Evolutionary conservation across 2,329 filamentous ascomycete species (phyloP).

Genomic region (Kalmusia sp.): DNA sequence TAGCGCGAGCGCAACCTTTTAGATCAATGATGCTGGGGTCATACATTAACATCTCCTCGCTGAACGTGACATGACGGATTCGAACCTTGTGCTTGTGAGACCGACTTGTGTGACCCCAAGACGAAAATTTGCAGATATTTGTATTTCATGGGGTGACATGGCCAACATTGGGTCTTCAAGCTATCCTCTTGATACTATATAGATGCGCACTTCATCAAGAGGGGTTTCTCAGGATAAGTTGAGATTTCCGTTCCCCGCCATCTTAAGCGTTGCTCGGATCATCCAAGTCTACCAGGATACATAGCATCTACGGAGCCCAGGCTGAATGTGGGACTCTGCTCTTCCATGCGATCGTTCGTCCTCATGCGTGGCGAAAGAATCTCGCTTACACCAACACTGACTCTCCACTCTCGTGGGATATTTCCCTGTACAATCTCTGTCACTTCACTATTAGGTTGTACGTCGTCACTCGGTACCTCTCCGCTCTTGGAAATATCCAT

Average conservation of each 20-base stretch:
- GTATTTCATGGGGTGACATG: no score
- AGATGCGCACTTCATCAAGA: no score
- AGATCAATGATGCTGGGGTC: no score
- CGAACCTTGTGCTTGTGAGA: no score
- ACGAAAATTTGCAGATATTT: no score
- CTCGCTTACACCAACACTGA: not conserved
- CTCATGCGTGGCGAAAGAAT: not conserved
- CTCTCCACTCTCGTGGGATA: not conserved
- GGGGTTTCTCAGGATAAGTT: no score
- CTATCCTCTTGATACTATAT: no score
- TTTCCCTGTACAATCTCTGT: not conserved
- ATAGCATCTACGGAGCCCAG: not conserved
- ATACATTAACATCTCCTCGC: no score
- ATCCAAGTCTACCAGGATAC: not conserved
- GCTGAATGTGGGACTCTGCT: not conserved
- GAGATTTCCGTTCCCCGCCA: no score
- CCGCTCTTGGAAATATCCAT: not conserved
- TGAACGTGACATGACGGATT: no score
- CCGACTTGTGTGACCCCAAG: no score
- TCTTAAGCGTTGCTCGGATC: not conserved
- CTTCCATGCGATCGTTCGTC: not conserved
- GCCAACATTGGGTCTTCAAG: no score
- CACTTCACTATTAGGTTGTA: not conserved
- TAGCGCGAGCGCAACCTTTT: not conserved
- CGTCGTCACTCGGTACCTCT: not conserved